Conservation (phyloP, 202 grass and related monocot genomes). For the Bolboschoenoplectus hybrid region DNA sequence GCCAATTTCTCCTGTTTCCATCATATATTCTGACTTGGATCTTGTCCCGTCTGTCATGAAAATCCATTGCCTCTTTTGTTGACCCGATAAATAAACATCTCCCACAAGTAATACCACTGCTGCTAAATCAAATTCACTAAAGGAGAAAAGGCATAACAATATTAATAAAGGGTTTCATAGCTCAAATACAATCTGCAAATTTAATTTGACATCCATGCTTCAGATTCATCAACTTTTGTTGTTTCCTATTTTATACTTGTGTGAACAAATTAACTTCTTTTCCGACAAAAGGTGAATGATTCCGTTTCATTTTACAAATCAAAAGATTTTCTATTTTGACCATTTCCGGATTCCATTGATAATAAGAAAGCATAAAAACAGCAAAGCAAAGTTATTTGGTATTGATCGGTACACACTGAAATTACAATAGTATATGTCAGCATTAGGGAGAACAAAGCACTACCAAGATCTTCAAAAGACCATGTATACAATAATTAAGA, state of each 20-base stretch:
- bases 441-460: neutral
- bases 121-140: slow-evolving; percentile 93
- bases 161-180: neutral
- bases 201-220: neutral
- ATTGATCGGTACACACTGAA: too few relatives aligned
- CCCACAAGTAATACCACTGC: slow-evolving; percentile 76
- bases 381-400: too few relatives aligned
- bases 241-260: neutral
- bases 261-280: neutral
- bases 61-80: slow-evolving; percentile 87
- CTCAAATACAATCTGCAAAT: slow-evolving; percentile 30
- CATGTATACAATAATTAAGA: neutral
- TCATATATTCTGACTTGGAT: slow-evolving; percentile 49
- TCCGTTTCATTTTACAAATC: neutral
- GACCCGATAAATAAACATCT: slow-evolving; percentile 61
- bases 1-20: slow-evolving; percentile 50
- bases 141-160: slow-evolving; percentile 38
- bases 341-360: too few relatives aligned
- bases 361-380: too few relatives aligned
- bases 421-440: neutral
- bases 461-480: neutral
- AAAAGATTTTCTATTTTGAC: neutral
- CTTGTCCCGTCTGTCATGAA: slow-evolving; percentile 87
- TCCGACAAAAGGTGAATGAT: neutral
- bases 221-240: neutral